Evolutionary conservation across 208 protist species (phyloP), one percentile per base, ranked within the genome.

Genomic region (Angomonas ambiguus): DNA sequence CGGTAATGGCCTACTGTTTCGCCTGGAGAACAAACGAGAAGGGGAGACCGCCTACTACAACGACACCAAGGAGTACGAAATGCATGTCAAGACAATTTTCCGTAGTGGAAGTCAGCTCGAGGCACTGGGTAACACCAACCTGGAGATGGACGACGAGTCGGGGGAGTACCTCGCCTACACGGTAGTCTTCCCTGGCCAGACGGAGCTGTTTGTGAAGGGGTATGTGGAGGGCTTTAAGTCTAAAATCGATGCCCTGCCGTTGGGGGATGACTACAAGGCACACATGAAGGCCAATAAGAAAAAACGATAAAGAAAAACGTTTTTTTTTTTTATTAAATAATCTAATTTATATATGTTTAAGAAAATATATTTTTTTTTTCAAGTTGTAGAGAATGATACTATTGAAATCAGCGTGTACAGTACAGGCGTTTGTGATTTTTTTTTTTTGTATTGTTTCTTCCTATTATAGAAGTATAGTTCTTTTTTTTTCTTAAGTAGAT

Each of bases 11-110:
- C 70, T 88, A 49, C 80, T 93, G 24, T 93, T 89, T 71, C 87
- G 87, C 22, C 61, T 93, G 8, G 83, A 85, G n/a, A 82, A 79
- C 69, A 41, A 78, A 51, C 51, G 58, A 49, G 66, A 67, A 0
- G 73, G 79, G 66, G 73, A 64, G 71, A 91, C 84, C 82, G 71
- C 71, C 35, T 93, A 86, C 72, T 93, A 91, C 82, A 93, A 93
- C 68, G 87, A 91, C 69, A 85, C 84, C n/a, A 61, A 30, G 2
- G 62, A 77, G n/a, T 91, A 88, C 68, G 33, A 72, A 25, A 91
- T 93, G 82, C 77, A 73, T 25, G 67, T 91, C 28, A 51, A 64
- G 34, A 76, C 80, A 35, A 83, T 65, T 32, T 91, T 91, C 74
- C 45, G n/a, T n/a, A n/a, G n/a, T n/a, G n/a, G n/a, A n/a, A n/a